Conservation (phyloP, 805 yeast genomes). For the Yarrowia sp. region DNA sequence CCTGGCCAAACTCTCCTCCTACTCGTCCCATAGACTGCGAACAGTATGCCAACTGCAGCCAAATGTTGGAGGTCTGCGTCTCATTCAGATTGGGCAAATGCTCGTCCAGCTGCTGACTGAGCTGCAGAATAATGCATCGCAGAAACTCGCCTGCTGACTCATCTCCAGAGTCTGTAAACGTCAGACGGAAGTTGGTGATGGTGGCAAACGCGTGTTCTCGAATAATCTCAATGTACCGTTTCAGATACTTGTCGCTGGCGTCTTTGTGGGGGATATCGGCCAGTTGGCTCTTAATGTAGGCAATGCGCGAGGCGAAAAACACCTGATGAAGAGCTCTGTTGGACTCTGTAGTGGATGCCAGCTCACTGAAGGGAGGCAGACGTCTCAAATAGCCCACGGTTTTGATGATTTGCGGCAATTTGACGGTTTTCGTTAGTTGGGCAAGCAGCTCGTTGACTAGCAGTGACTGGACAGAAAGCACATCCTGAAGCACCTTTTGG, state of each 20-base stretch:
- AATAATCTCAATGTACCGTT: slow-evolving; percentile 75
- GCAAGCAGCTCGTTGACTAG: slow-evolving; percentile 72
- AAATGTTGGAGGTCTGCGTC: slow-evolving; percentile 52
- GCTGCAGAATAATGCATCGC: slow-evolving; percentile 31
- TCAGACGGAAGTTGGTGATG: slow-evolving; percentile 59
- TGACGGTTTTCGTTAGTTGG: slow-evolving; percentile 68
- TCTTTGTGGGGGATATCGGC: slow-evolving; percentile 27
- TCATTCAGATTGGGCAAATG: slow-evolving; percentile 36
- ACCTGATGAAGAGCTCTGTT: slow-evolving; percentile 49
- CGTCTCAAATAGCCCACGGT: slow-evolving; percentile 72
- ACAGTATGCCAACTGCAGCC: slow-evolving; percentile 81
- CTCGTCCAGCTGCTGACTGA: slow-evolving; percentile 31
- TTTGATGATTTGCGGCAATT: slow-evolving; percentile 74
- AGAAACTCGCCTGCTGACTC: slow-evolving; percentile 29
- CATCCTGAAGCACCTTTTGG: slow-evolving; percentile 52
- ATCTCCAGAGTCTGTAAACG: slow-evolving; percentile 48
- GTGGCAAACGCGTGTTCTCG: slow-evolving; percentile 80
- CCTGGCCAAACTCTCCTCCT: slow-evolving; percentile 63
- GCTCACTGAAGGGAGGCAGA: slow-evolving; percentile 42
- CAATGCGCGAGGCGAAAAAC: slow-evolving; percentile 63
- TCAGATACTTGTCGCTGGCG: slow-evolving; percentile 55
- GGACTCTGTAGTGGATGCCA: slow-evolving; percentile 27
- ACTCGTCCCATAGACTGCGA: slow-evolving; percentile 77
- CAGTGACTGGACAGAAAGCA: slow-evolving; percentile 45
- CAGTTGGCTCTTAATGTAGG: slow-evolving; percentile 62